phyloP scores from a whole-genome alignment of 176 grass and related monocot species.

The Phyllostachys edulis region DNA sequence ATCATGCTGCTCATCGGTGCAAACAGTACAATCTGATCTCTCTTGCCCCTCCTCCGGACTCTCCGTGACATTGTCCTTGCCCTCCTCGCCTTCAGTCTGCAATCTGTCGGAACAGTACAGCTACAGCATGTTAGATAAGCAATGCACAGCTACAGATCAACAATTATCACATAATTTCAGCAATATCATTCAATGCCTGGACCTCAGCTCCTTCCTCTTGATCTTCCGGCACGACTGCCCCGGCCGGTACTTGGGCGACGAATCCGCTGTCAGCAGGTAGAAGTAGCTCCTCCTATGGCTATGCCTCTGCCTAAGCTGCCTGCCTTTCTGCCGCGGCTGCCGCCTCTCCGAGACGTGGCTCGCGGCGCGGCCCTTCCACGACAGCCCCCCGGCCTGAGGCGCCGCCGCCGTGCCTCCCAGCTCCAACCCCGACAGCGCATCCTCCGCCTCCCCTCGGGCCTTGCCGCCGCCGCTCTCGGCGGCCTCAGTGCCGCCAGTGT shows the following conservation, averaged over 20 bases:
- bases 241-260: conserved; percentile 79
- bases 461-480: conserved; percentile 1
- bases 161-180: neutral
- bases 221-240: conserved; percentile 93
- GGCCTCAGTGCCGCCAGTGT: conserved; percentile 12
- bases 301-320: conserved; percentile 59
- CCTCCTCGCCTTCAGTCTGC: conserved; percentile 24
- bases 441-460: conserved; percentile 51
- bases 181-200: neutral
- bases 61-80: conserved; percentile 19
- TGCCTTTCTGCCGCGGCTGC: conserved; percentile 28
- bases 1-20: conserved; percentile 42
- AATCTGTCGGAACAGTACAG: conserved; percentile 34
- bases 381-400: conserved; percentile 49
- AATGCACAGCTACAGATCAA: neutral
- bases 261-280: conserved; percentile 41
- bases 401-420: conserved; percentile 14
- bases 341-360: conserved; percentile 49
- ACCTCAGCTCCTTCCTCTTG: conserved; percentile 76
- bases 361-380: conserved; percentile 65
- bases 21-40: conserved; percentile 47
- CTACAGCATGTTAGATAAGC: conserved; percentile 2
- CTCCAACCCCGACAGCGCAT: conserved; percentile 62
- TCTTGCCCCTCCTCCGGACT: conserved; percentile 21
- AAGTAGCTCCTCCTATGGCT: conserved; percentile 54